A percentile compares a stretch with the other conserved stretches of the same genome.
These are phyloP conservation scores for Breynia disticha DNA, from an alignment of 441 rosid species.

Conservation along the genomic window DNA sequence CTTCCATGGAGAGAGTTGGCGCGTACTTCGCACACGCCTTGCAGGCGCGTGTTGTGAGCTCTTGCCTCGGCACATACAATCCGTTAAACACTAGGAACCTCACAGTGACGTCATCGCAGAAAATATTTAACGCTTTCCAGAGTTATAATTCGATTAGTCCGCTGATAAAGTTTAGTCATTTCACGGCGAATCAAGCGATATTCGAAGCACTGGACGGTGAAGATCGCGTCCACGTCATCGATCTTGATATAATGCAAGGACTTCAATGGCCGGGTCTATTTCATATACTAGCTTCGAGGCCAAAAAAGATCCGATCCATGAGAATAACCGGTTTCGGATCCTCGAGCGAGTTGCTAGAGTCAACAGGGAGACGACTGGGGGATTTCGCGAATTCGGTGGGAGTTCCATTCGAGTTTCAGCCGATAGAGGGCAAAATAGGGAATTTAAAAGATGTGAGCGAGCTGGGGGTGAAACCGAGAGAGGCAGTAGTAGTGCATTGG, in stretches of 20 bases:
- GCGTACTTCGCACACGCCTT: constrained; percentile 81
- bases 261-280: constrained; percentile 95
- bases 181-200: constrained; percentile 90
- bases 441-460: constrained; percentile 36
- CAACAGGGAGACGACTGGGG: constrained; percentile 72
- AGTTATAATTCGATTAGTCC: constrained; percentile 71
- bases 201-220: constrained; percentile 72
- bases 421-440: constrained; percentile 69
- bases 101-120: constrained; percentile 48
- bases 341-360: constrained; percentile 57
- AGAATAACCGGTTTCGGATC: constrained; percentile 82
- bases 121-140: constrained; percentile 68
- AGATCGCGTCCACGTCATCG: constrained; percentile 78
- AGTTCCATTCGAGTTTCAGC: constrained; percentile 67
- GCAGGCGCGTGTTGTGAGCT: constrained; percentile 77
- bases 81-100: constrained; percentile 35
- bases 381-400: constrained; percentile 65
- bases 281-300: constrained; percentile 81
- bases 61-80: constrained; percentile 42
- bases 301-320: constrained; percentile 60
- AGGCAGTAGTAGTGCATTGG: constrained; percentile 82
- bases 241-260: constrained; percentile 89
- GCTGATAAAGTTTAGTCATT: constrained; percentile 71
- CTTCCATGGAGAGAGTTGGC: constrained; percentile 79
- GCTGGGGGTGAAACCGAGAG: constrained; percentile 49